phyloP scores from a whole-genome alignment of 192 early-diverging fungal genomes.

The Backusella liffmaniae region DNA sequence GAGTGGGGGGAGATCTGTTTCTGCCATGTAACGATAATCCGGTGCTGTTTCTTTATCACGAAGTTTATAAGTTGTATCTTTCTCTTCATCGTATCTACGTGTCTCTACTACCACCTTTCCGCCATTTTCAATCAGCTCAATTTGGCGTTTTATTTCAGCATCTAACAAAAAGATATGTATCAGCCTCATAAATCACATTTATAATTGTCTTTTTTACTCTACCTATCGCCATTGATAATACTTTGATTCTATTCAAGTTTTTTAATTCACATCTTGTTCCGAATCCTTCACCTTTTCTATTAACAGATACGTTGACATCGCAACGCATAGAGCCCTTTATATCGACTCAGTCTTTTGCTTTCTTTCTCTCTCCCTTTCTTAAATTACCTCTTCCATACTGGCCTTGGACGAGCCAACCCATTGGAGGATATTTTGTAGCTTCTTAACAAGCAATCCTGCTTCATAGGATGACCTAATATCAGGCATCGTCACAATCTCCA shows the following conservation, averaged over 20 bases:
- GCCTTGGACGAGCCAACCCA: conserved; percentile 68
- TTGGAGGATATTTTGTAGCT: conserved; percentile 73
- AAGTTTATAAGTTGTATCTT: conserved; percentile 61
- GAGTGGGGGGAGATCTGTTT: conserved; percentile 68
- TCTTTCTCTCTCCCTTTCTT: neutral
- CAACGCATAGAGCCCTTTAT: conserved; percentile 76
- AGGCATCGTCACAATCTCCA: conserved; percentile 92
- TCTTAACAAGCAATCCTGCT: conserved; percentile 73
- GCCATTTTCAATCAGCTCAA: conserved; percentile 55
- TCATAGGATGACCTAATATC: conserved; percentile 79
- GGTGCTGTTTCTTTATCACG: conserved; percentile 82
- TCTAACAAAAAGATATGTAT: conserved; percentile 35
- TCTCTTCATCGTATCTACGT: conserved; percentile 69
- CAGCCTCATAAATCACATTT: too few relatives aligned
- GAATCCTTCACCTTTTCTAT: conserved; percentile 46
- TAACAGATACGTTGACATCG: conserved; percentile 93
- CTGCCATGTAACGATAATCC: conserved; percentile 92
- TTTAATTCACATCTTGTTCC: conserved; percentile 77
- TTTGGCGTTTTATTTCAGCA: conserved; percentile 81
- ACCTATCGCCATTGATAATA: conserved; percentile 68
- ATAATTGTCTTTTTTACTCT: neutral
- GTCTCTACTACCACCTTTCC: conserved; percentile 68
- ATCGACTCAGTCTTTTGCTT: neutral
- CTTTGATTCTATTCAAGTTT: conserved; percentile 75
- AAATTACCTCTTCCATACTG: conserved; percentile 80